Percentiles rank a stretch among this genome's conserved stretches.
Conservation (phyloP, 768 basidiomycete genomes). For the Tylopilus vinaceipallidus region DNA sequence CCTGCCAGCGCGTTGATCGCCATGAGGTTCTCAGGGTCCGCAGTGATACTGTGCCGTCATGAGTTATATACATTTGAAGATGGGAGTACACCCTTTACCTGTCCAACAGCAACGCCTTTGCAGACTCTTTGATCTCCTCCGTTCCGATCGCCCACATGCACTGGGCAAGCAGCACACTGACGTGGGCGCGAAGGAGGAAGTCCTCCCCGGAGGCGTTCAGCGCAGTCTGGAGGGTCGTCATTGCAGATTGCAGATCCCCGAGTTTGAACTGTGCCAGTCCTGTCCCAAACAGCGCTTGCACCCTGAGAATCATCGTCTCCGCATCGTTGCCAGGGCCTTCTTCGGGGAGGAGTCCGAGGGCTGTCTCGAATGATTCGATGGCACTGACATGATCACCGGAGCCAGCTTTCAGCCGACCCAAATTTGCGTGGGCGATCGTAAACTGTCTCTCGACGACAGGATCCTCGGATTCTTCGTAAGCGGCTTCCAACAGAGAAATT, state of each 20-base stretch:
- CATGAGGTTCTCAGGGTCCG: constrained; percentile 73
- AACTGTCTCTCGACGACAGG: constrained; percentile 73
- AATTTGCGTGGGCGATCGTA: constrained; percentile 75
- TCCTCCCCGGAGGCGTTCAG: constrained; percentile 53
- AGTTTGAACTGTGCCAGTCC: constrained; percentile 72
- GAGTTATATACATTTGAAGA: constrained; percentile 7
- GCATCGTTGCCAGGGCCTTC: constrained; percentile 36
- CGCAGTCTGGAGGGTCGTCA: constrained; percentile 67
- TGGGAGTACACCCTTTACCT: constrained; percentile 50
- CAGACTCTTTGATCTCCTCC: constrained; percentile 72
- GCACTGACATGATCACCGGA: constrained; percentile 57
- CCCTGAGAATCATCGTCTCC: constrained; percentile 44
- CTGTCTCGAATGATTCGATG: constrained; percentile 68
- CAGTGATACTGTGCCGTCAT: constrained; percentile 55
- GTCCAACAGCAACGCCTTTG: constrained; percentile 77
- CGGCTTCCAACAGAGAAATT: constrained; percentile 73
- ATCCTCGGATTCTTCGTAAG: constrained; percentile 88
- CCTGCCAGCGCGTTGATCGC: constrained; percentile 84
- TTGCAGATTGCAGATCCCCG: constrained; percentile 58
- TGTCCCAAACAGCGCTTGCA: constrained; percentile 66
- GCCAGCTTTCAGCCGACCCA: constrained; percentile 75
- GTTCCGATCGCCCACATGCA: constrained; percentile 80
- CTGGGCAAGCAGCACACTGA: constrained; percentile 77
- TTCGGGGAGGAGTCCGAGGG: constrained; percentile 63
- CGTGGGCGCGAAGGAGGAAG: constrained; percentile 55